Evolutionary conservation across 2,329 filamentous ascomycete species (phyloP).

Genomic region (Hymenoscyphus linearis): DNA sequence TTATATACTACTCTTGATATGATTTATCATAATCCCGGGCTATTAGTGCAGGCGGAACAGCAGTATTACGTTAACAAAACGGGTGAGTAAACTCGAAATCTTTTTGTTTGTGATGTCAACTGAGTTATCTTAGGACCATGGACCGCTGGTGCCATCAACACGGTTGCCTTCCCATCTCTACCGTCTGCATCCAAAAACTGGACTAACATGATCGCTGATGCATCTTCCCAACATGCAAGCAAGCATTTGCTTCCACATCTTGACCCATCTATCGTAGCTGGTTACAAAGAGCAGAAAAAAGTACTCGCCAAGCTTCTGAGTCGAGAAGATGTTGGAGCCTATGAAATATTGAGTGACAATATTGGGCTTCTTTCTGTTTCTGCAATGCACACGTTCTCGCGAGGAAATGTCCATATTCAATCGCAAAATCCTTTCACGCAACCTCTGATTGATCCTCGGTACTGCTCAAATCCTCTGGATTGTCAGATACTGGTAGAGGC

Average conservation of each 20-base stretch:
- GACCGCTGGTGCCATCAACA: slow-evolving; percentile 27
- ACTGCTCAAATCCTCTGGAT: slow-evolving; percentile 25
- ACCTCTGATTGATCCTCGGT: slow-evolving; percentile 42
- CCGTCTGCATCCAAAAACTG: slow-evolving; percentile 19
- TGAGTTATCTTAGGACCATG: slow-evolving; percentile 18
- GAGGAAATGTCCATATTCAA: slow-evolving; percentile 52
- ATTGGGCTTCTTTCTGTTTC: slow-evolving; percentile 23
- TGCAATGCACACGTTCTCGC: slow-evolving; percentile 49
- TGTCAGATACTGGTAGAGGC: slow-evolving; percentile 21
- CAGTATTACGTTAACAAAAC: slow-evolving; percentile 27
- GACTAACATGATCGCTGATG: slow-evolving; percentile 18
- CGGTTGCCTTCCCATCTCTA: slow-evolving; percentile 26
- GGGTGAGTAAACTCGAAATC: slow-evolving; percentile 10
- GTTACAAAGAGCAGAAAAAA: slow-evolving; percentile 21
- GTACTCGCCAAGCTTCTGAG: slow-evolving; percentile 17
- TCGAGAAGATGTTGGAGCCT: slow-evolving; percentile 20
- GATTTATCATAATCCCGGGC: slow-evolving; percentile 16
- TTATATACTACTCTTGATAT: slow-evolving; percentile 20
- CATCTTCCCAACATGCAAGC: slow-evolving; percentile 14
- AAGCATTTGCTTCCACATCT: slow-evolving; percentile 18
- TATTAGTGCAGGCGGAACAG: slow-evolving; percentile 16
- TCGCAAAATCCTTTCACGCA: slow-evolving; percentile 35
- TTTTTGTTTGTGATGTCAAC: background rate
- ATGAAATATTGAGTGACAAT: slow-evolving; percentile 24
- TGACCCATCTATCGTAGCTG: slow-evolving; percentile 21